Base-by-base conservation (phyloP, 73 alveolate genomes). In the Paramecium biaurelia region DNA sequence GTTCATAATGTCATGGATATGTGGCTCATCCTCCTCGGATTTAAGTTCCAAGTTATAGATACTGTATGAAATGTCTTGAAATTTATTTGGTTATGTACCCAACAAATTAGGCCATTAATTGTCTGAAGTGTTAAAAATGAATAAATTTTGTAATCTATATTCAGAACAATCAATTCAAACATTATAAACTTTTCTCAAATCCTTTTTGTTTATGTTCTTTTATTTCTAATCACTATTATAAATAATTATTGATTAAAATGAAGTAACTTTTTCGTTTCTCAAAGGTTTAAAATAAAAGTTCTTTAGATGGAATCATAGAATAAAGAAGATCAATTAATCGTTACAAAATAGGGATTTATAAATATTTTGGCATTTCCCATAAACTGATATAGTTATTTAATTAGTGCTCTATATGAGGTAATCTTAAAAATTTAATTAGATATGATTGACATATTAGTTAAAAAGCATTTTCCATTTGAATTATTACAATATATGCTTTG, bases 1-100 rank as follows among this genome's bases (percentile, higher is more conserved):
- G 93, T 47, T 57, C 93, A 35, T 18, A 41, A 86, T 86, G 93
- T 38, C 93, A 86, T 59, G 93, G 85, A 41, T 34, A 6, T 9
- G 11, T 14, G 20, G 70, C 88, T 1, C 84, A 86, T 63, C 93
- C 84, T 6, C 93, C 84, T 15, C 15, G 42, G 4, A 63, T 86
- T 35, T 41, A 85, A 57, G 85, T 63, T 15, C 93, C 93, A 8
- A 63, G 88, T 30, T 63, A 86, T 38, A 86, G 93, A 63, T 86
- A 86, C 37, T 86, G 93, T 20, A 35, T 86, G 87, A 86, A 63
- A 26, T 86, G 93, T 34, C 70, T 86, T 10, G 85, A 86, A 43
- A 76, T 86, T 23, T 86, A 63, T 59, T 41, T 63, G 63, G 93
- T 86, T 34, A 86, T 63, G 63, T 86, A 63, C 24, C 85, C 84